Conservation (phyloP, 2,329 filamentous ascomycete genomes). For the Pezicula radicicola region DNA sequence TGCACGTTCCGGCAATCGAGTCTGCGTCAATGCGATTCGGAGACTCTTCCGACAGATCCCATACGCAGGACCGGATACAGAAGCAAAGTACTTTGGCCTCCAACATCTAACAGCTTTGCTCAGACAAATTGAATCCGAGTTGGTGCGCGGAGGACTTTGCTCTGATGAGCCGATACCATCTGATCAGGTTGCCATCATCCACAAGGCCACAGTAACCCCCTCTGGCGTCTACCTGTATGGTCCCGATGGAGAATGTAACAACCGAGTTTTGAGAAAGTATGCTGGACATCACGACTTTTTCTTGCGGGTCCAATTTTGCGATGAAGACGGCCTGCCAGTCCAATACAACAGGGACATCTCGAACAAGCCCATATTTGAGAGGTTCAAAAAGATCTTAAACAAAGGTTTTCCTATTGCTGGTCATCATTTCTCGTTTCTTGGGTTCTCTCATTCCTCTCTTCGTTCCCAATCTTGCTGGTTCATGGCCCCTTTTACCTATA, state of each 20-base stretch:
- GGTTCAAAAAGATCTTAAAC: constrained; percentile 59
- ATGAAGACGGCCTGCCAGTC: constrained; percentile 68
- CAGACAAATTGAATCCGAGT: constrained; percentile 36
- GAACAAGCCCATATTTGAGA: constrained; percentile 49
- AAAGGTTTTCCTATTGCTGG: constrained; percentile 62
- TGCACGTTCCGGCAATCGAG: constrained; percentile 27
- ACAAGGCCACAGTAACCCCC: constrained; percentile 48
- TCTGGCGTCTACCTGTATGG: constrained; percentile 54
- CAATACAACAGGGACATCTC: constrained; percentile 51
- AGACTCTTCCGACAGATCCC: constrained; percentile 49
- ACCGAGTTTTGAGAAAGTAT: constrained; percentile 67
- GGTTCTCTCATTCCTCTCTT: constrained; percentile 78
- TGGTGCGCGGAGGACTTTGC: constrained; percentile 20
- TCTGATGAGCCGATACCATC: constrained; percentile 4
- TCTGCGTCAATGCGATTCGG: constrained; percentile 52
- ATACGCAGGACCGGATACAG: constrained; percentile 48
- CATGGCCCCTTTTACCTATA: constrained; percentile 43
- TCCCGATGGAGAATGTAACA: constrained; percentile 64
- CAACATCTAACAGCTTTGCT: constrained; percentile 39
- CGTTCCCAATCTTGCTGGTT: constrained; percentile 71
- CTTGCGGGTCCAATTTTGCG: constrained; percentile 67
- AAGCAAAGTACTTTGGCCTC: constrained; percentile 38
- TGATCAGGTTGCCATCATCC: constrained; percentile 20
- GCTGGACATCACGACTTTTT: constrained; percentile 58
- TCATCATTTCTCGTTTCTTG: constrained; percentile 62